Conservation (phyloP, 805 yeast species). For the Wickerhamomyces silvicola region DNA sequence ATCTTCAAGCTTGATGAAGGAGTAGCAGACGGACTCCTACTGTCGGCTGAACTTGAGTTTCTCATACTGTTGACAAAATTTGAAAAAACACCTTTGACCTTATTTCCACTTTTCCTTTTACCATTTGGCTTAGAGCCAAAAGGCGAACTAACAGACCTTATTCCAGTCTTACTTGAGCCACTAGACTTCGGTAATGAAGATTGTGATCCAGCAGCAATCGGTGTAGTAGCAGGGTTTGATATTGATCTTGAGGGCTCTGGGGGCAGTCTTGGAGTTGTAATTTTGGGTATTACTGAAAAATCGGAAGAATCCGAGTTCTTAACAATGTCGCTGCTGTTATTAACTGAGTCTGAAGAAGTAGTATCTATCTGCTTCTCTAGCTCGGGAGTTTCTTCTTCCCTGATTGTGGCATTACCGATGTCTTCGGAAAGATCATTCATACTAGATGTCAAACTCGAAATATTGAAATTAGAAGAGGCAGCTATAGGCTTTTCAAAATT, state of each 20-base stretch:
- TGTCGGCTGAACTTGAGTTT: conserved; percentile 19
- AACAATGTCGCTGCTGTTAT: too few relatives aligned
- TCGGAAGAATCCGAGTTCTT: too few relatives aligned
- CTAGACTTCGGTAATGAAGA: conserved; percentile 11
- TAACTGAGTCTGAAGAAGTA: conserved; percentile 7
- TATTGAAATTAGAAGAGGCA: conserved; percentile 22
- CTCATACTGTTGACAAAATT: conserved; percentile 41
- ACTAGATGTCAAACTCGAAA: conserved; percentile 17
- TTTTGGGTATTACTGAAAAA: too few relatives aligned
- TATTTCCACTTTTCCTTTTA: conserved; percentile 38
- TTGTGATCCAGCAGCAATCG: too few relatives aligned
- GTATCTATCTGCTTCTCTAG: conserved; percentile 5
- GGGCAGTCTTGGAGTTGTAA: conserved; percentile 10
- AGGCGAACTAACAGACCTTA: conserved; percentile 21
- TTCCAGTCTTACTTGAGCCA: conserved; percentile 9
- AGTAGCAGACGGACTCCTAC: conserved; percentile 10
- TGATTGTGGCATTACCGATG: conserved; percentile 19
- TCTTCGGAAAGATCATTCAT: conserved; percentile 16
- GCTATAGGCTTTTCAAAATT: conserved; percentile 22
- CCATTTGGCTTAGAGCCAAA: conserved; percentile 11
- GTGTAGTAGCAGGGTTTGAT: conserved; percentile 6
- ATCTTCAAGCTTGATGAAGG: conserved; percentile 39
- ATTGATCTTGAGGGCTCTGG: conserved; percentile 11
- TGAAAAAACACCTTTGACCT: conserved; percentile 54
- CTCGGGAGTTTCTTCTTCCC: conserved; percentile 12